phyloP scores from a whole-genome alignment of 148 eudicot genomes.

The Rhododendron ovatum region DNA sequence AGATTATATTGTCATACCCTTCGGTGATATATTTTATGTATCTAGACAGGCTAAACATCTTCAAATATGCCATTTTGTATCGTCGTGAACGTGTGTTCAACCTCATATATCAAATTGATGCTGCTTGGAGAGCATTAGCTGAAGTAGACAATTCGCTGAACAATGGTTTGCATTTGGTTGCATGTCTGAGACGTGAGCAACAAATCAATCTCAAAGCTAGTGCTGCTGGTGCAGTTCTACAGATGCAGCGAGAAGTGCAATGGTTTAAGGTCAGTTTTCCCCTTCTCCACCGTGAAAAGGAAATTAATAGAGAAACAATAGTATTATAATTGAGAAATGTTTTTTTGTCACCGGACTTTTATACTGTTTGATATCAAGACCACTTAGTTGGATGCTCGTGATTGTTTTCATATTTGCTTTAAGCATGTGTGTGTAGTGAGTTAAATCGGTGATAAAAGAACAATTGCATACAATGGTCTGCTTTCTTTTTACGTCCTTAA shows the following conservation, averaged over 20 bases:
- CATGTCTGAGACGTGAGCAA: not conserved
- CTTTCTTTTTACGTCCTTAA: no score
- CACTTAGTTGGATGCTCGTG: no score
- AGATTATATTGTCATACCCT: not conserved
- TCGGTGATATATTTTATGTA: rapidly evolving
- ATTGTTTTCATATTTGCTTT: no score
- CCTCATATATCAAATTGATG: not conserved
- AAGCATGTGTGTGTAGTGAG: no score
- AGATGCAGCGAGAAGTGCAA: not conserved
- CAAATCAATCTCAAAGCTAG: not conserved
- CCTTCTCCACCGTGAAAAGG: no score
- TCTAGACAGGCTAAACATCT: rapidly evolving
- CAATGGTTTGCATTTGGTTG: not conserved
- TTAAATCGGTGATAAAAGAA: no score
- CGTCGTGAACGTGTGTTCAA: not conserved
- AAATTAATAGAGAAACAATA: no score
- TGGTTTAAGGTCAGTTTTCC: not conserved
- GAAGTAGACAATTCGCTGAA: not conserved
- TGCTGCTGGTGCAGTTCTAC: not conserved
- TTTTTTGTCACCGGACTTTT: no score
- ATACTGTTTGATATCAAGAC: no score
- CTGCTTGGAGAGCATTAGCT: rapidly evolving
- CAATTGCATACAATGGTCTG: no score
- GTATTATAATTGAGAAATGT: no score
- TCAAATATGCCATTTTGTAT: not conserved